Evolutionary conservation across 176 grass and related monocot species (phyloP), one percentile per base, ranked within the genome.

Genomic region (Pontederia paniculata): DNA sequence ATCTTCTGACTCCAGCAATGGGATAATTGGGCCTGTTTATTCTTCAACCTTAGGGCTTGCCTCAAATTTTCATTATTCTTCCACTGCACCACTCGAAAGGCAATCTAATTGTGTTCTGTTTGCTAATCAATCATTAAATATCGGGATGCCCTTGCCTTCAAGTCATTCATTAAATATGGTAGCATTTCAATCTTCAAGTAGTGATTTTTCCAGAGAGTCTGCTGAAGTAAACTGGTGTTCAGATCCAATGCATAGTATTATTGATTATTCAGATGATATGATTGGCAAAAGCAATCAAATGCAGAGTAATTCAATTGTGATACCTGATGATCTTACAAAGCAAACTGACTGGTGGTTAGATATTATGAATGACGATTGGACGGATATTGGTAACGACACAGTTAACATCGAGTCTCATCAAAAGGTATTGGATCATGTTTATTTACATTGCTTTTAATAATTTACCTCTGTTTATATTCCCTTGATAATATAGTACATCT

Each of bases 351-450:
- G 86, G 82, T 96, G 76, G 85, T 74, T 50, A 45, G 77, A 87
- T 10, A 77, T 87, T 48, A 89, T 81, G 19, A 78, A 79, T 69
- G 91, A 87, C 71, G 83, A 90, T 80, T 97, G 91, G 91, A 84
- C 77, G 76, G 91, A 76, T 73, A 86, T 97, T 76, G 57, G 86
- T 18, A 72, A 87, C 3, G 77, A 54, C 14, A 43, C 83, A 61
- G 74, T 66, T 16, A 48, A 65, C 44, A 55, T 68, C 22, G 80
- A 84, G 70, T 65, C 83, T 57, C 82, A 81, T 52, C 43, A 63
- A 57, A 84, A 79, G 82, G 85, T 97, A 83, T 46, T 21, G 17
- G 61, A 47, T 17, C 17, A 37, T 37, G 28, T 37, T 37, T 37
- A 37, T 5, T 6, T 37, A 37, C 28, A 37, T 5, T 37, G 28